These are phyloP conservation scores for Gonapodya sp. DNA, from an alignment of 192 early-diverging fungal species.

Conservation along the genomic window DNA sequence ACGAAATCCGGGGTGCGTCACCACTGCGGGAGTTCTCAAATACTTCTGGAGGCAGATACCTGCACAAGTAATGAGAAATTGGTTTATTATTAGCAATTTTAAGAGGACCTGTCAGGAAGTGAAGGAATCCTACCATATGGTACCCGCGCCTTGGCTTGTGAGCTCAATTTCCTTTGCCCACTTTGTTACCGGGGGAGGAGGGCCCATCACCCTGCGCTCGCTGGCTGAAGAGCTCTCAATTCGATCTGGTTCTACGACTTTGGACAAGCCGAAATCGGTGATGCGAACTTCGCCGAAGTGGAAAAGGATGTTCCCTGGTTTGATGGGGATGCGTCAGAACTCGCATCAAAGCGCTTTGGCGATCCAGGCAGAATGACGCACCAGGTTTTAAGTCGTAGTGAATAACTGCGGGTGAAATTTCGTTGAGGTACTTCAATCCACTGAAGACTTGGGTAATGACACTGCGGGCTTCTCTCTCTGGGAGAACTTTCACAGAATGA, in stretches of 20 bases:
- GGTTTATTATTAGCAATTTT: too few species aligned
- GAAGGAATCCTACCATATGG: constrained; percentile 12
- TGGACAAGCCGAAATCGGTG: constrained; percentile 23
- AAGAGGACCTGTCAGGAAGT: too few species aligned
- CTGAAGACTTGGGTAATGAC: constrained; percentile 19
- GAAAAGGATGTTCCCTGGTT: constrained; percentile 17
- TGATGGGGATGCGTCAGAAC: not conserved
- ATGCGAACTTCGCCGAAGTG: constrained; percentile 20
- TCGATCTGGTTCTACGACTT: constrained; percentile 3
- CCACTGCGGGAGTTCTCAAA: constrained; percentile 13
- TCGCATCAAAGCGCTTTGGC: not conserved
- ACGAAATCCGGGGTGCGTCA: not conserved
- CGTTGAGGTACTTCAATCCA: constrained; percentile 22
- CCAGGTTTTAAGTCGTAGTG: constrained; percentile 26
- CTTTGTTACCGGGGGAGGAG: not conserved
- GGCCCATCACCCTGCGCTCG: not conserved
- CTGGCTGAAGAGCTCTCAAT: not conserved
- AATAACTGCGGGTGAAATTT: constrained; percentile 18
- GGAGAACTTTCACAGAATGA: not conserved
- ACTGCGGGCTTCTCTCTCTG: constrained; percentile 14
- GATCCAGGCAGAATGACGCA: too few species aligned
- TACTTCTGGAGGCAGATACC: constrained; percentile 22
- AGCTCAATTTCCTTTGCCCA: constrained; percentile 17
- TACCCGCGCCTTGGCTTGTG: constrained; percentile 24
- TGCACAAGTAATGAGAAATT: too few species aligned